These are phyloP conservation scores for Paragyromitra xinjiangensis DNA, from an alignment of 495 filamentous ascomycete genomes.

Conservation along the genomic window DNA sequence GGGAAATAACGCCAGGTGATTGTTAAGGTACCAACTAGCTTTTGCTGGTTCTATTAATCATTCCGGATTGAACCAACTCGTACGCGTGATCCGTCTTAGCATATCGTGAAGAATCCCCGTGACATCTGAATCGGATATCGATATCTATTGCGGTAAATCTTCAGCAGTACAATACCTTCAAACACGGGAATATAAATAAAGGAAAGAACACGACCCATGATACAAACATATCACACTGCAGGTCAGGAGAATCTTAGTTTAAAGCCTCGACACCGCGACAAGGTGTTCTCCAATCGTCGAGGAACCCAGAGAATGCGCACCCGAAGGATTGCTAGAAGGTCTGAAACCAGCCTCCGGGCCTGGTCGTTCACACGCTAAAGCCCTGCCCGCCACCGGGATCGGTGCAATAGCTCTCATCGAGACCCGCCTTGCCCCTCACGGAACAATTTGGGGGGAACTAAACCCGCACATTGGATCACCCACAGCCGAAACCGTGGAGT, in stretches of 20 bases:
- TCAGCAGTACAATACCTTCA: neutral
- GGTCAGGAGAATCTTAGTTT: constrained; percentile 18
- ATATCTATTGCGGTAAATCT: no score
- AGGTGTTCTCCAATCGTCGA: constrained; percentile 19
- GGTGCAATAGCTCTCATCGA: neutral
- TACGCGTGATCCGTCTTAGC: no score
- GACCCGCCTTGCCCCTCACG: neutral
- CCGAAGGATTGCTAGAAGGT: constrained; percentile 1
- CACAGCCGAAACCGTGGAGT: neutral
- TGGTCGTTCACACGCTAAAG: neutral
- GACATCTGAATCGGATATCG: no score
- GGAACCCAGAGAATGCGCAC: neutral
- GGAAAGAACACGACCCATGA: neutral
- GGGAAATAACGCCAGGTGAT: no score
- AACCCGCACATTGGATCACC: neutral
- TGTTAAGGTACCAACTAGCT: no score
- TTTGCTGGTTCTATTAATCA: no score
- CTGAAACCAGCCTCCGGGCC: neutral
- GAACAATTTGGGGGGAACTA: neutral
- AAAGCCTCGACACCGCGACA: constrained; percentile 15
- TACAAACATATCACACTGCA: no score
- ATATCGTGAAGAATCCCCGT: no score
- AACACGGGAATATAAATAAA: no score
- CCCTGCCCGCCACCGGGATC: neutral
- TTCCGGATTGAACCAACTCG: no score